Base-by-base conservation (phyloP, 164 flowering plant species). In the Nymphaea thermarum region DNA sequence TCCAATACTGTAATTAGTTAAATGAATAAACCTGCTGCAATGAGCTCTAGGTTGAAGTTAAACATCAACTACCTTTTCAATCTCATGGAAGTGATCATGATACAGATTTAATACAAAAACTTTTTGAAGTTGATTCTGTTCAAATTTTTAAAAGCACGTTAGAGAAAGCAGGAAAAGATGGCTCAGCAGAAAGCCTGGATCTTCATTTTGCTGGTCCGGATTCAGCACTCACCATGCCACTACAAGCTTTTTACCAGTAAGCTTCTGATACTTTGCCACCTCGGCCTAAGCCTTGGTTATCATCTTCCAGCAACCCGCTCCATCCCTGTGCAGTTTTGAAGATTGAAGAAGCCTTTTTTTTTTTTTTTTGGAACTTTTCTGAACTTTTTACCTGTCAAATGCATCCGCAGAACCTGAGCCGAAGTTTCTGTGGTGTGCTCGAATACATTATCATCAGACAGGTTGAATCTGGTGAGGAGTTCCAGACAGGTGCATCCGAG, bases 351-450 rank as follows among this genome's bases (percentile, higher is more conserved):
- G 83, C 71, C 77, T 85, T 83, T 82, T 83, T 85, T 11, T 82
- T 83, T 85, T 11, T 83, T 86, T 74, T 86, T 84, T 6, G 90
- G 90, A 62, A 86, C 87, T 66, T 86, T 86, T 70, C 87, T 86
- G 68, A 76, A 75, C 73, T 83, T 79, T 77, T 86, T 84, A 3
- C 87, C 90, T 85, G 82, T 47, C 6, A 71, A 71, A 59, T 47
- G 42, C 42, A 65, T 66, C 1, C 18, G 15, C 42, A 5, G 43
- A 14, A 15, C 59, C 0, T 63, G 15, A 5, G 3, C 15, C 36
- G 1, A 25, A 25, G 36, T 25, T 25, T 25, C 36, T 25, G 36
- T 25, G 36, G 36, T 25, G 1, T n/a, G n/a, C n/a, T n/a, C n/a
- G n/a, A n/a, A n/a, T 0, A 25, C 36, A 25, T 0, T 25, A 25